Conservation (phyloP, 2,329 filamentous ascomycete genomes). For the Penicillium sp. region DNA sequence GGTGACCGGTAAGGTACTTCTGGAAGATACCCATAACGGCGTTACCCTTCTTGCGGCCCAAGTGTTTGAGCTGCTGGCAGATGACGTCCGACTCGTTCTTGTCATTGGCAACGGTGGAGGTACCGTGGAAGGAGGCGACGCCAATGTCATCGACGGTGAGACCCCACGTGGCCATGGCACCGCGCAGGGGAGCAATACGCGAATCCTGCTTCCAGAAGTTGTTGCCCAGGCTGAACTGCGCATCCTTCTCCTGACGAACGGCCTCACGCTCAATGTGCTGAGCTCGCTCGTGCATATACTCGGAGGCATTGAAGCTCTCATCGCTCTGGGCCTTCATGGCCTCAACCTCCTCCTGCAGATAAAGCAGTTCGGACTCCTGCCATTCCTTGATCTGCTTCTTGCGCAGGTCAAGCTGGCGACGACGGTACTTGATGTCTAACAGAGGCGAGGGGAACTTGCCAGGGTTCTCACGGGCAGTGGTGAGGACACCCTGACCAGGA, state of each 20-base stretch:
- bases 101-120: constrained; percentile 96
- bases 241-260: constrained; percentile 85
- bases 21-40: constrained; percentile 97
- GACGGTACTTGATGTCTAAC: constrained; percentile 95
- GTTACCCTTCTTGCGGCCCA: constrained; percentile 95
- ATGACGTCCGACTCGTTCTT: constrained; percentile 99
- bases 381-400: constrained; percentile 93
- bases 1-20: constrained; percentile 97
- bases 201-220: constrained; percentile 98
- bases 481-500: constrained; percentile 94
- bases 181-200: constrained; percentile 89
- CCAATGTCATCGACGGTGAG: constrained; percentile 93
- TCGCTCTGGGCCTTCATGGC: constrained; percentile 80
- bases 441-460: constrained; percentile 94
- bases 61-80: constrained; percentile 91
- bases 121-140: constrained; percentile 98
- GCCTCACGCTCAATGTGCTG: constrained; percentile 86
- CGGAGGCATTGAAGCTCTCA: constrained; percentile 71
- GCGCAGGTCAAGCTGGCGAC: constrained; percentile 88
- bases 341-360: constrained; percentile 84
- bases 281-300: constrained; percentile 82
- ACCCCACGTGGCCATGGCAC: constrained; percentile 95
- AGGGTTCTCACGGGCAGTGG: constrained; percentile 84
- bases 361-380: constrained; percentile 93
- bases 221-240: constrained; percentile 89